A percentile compares a stretch with the other conserved stretches of the same genome.
Evolutionary conservation across 371 early-diverging fungal species (phyloP).

Genomic region (Mortierella sp.): DNA sequence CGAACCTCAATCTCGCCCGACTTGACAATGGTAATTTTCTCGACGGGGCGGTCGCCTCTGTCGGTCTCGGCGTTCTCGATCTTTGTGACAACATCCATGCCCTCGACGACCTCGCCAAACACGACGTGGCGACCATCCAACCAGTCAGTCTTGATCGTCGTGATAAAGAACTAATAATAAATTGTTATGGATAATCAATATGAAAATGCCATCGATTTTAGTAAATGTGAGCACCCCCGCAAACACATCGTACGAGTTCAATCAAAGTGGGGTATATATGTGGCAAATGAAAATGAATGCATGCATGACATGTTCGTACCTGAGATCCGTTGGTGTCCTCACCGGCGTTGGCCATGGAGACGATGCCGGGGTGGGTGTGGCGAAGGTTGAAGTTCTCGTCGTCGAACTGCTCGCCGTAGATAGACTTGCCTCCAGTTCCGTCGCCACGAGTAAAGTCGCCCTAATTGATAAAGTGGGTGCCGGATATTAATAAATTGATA

Average conservation of each 20-base stretch:
- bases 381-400: slow-evolving; percentile 97
- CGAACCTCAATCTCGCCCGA: slow-evolving; percentile 75
- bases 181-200: background rate
- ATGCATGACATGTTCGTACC: slow-evolving; percentile 66
- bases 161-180: slow-evolving; percentile 82
- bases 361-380: slow-evolving; percentile 85
- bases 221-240: background rate
- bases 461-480: slow-evolving; percentile 53
- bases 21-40: slow-evolving; percentile 74
- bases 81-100: slow-evolving; percentile 78
- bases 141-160: slow-evolving; percentile 83
- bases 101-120: slow-evolving; percentile 89
- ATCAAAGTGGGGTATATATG: background rate
- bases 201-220: background rate
- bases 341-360: slow-evolving; percentile 98
- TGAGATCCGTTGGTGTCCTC: slow-evolving; percentile 98
- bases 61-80: slow-evolving; percentile 74
- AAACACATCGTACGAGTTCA: too few species aligned
- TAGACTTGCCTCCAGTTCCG: slow-evolving; percentile 97
- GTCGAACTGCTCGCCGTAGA: slow-evolving; percentile 90
- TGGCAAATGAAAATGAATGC: too few species aligned
- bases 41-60: slow-evolving; percentile 73
- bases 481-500: background rate
- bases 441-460: slow-evolving; percentile 87
- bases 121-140: slow-evolving; percentile 93